These are phyloP conservation scores for Hippophae tibetana DNA, from an alignment of 306 rosid species.

Conservation along the genomic window DNA sequence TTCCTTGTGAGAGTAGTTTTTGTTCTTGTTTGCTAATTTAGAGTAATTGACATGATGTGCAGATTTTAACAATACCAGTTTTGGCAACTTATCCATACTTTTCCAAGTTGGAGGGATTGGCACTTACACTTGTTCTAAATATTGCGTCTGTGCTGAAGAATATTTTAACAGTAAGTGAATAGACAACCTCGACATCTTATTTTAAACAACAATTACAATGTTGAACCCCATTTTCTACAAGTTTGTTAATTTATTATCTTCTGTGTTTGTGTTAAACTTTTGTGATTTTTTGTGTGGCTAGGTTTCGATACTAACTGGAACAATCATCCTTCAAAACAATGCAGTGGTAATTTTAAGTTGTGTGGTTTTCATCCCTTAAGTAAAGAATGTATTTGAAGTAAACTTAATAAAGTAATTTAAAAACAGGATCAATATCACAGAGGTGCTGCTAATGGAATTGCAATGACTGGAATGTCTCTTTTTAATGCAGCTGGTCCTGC, in stretches of 20 bases:
- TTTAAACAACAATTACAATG: too few species aligned
- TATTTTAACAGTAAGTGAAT: conserved; percentile 45
- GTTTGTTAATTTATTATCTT: too few species aligned
- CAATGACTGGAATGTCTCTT: conserved; percentile 20
- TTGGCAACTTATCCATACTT: conserved; percentile 52
- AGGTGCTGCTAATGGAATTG: conserved; percentile 24
- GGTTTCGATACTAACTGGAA: conserved; percentile 42
- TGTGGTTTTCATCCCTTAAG: neutral
- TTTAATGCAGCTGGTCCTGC: conserved; percentile 23
- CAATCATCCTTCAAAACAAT: conserved; percentile 65
- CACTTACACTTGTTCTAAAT: conserved; percentile 31
- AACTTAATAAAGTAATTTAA: neutral
- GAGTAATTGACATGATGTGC: conserved; percentile 16
- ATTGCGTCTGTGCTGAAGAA: conserved; percentile 37
- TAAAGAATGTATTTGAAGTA: neutral
- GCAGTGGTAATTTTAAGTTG: conserved; percentile 49
- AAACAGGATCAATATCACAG: conserved; percentile 19
- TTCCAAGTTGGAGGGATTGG: conserved; percentile 38
- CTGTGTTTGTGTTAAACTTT: conserved; percentile 3
- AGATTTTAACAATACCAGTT: conserved; percentile 55
- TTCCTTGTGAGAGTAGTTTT: neutral
- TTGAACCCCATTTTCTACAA: too few species aligned
- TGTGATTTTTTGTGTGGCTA: conserved; percentile 11
- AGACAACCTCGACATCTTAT: neutral
- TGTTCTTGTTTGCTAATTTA: neutral